A percentile compares a stretch with the other conserved stretches of the same genome.
phyloP scores from a whole-genome alignment of 2,329 filamentous ascomycete species.

The Didymella keratinophila region DNA sequence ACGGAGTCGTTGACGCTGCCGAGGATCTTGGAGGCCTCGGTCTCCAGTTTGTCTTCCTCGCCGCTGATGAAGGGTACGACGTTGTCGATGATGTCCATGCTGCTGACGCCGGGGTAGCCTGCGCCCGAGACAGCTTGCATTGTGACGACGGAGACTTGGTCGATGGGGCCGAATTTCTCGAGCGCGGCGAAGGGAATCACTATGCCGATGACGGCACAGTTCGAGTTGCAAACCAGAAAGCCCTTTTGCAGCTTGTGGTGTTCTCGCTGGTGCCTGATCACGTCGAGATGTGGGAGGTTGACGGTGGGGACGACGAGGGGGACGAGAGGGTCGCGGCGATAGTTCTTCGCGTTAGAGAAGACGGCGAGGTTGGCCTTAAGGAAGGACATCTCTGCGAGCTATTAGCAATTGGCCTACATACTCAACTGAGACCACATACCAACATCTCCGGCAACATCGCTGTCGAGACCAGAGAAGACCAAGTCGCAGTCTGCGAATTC shows the following conservation, averaged over 20 bases:
- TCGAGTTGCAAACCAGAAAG: conserved; percentile 96
- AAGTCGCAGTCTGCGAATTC: conserved; percentile 91
- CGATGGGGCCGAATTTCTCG: conserved; percentile 79
- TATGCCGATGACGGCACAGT: conserved; percentile 95
- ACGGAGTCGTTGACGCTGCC: conserved; percentile 74
- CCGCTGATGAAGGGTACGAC: conserved; percentile 92
- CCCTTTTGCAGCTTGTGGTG: conserved; percentile 78
- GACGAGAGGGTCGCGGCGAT: conserved; percentile 87
- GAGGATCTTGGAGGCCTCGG: conserved; percentile 93
- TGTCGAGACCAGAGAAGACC: conserved; percentile 91
- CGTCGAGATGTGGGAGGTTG: conserved; percentile 84
- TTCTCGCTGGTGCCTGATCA: conserved; percentile 87
- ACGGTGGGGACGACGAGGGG: conserved; percentile 95
- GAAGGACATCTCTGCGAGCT: conserved; percentile 77
- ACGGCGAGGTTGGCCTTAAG: conserved; percentile 86
- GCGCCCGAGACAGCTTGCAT: conserved; percentile 95
- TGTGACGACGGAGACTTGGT: conserved; percentile 84
- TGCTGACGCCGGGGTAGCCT: conserved; percentile 87
- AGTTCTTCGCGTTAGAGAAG: conserved; percentile 98
- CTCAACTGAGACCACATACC: conserved; percentile 62
- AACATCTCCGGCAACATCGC: conserved; percentile 89
- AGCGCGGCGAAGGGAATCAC: conserved; percentile 94
- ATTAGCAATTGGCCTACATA: not conserved
- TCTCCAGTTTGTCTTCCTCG: conserved; percentile 96
- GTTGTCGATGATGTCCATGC: conserved; percentile 96